A percentile compares a stretch with the other conserved stretches of the same genome.
Conservation (phyloP, 2,329 filamentous ascomycete genomes). For the Calycina marina region DNA sequence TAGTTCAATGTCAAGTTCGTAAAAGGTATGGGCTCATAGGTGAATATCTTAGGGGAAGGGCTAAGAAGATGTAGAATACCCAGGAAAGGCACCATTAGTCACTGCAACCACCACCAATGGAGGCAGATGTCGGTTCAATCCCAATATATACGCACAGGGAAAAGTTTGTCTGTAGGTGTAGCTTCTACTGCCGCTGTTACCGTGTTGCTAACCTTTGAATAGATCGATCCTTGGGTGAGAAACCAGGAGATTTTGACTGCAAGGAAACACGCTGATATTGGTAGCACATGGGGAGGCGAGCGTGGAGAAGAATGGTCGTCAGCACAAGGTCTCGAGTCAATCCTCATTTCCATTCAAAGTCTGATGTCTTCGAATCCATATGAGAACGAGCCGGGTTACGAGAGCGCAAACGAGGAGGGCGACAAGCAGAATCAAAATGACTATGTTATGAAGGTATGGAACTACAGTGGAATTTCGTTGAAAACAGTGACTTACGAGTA, state of each 20-base stretch:
- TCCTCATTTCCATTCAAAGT: slow-evolving; percentile 90
- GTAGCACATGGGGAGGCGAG: slow-evolving; percentile 87
- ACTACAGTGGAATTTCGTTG: not conserved
- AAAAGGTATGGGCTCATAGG: slow-evolving; percentile 37
- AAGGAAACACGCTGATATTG: slow-evolving; percentile 5
- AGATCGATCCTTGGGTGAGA: slow-evolving; percentile 74
- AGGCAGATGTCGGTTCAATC: slow-evolving; percentile 85
- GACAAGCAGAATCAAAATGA: slow-evolving; percentile 62
- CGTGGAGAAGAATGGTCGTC: slow-evolving; percentile 91
- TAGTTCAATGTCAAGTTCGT: slow-evolving; percentile 68
- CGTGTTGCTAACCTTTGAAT: slow-evolving; percentile 11
- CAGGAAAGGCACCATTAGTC: slow-evolving; percentile 46
- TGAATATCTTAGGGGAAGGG: slow-evolving; percentile 3
- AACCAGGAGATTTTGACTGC: not conserved
- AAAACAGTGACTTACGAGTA: slow-evolving; percentile 2
- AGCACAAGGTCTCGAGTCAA: slow-evolving; percentile 86
- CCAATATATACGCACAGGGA: slow-evolving; percentile 84
- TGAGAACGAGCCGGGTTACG: slow-evolving; percentile 90
- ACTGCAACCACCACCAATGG: slow-evolving; percentile 71
- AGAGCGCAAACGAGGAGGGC: slow-evolving; percentile 49
- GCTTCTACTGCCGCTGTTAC: not conserved
- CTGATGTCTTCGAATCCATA: slow-evolving; percentile 90
- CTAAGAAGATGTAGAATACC: slow-evolving; percentile 51
- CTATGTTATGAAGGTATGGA: slow-evolving; percentile 61
- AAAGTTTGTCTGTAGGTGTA: slow-evolving; percentile 75